phyloP scores from a whole-genome alignment of 805 yeast species.

The Ogataea zsoltii region DNA sequence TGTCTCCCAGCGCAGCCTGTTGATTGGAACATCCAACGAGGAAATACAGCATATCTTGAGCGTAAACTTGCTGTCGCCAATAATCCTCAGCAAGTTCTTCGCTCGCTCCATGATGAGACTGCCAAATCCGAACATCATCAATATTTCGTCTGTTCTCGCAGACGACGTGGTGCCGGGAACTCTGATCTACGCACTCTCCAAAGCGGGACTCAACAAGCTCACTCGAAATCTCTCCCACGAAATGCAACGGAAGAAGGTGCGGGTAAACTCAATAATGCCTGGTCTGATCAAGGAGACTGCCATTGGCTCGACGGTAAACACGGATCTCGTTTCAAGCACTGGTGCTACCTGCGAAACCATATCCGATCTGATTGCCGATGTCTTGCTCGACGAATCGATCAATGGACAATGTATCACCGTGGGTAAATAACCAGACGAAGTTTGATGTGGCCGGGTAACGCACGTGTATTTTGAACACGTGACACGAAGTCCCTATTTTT shows the following conservation, averaged over 20 bases:
- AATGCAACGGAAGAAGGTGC: constrained; percentile 48
- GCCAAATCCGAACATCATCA: constrained; percentile 46
- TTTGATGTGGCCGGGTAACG: constrained; percentile 4
- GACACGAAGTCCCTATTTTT: background rate
- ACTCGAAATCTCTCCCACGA: constrained; percentile 62
- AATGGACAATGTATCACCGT: constrained; percentile 18
- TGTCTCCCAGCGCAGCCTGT: constrained; percentile 53
- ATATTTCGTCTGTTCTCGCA: constrained; percentile 67
- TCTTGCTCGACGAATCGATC: constrained; percentile 6
- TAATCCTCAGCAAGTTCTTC: constrained; percentile 55
- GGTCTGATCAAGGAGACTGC: constrained; percentile 68
- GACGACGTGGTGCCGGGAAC: constrained; percentile 52
- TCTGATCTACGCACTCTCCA: constrained; percentile 65
- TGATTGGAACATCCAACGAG: constrained; percentile 42
- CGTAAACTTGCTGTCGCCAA: constrained; percentile 62
- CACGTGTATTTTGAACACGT: constrained; percentile 10
- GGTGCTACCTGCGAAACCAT: constrained; percentile 16
- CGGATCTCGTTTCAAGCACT: constrained; percentile 9
- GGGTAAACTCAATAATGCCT: constrained; percentile 69
- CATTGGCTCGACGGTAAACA: constrained; percentile 49
- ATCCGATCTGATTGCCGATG: constrained; percentile 10
- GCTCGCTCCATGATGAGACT: constrained; percentile 49
- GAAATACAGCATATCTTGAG: constrained; percentile 48
- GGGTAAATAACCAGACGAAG: too few species aligned
- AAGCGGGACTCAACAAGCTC: constrained; percentile 68